These are phyloP conservation scores for Eremothecium coryli DNA, from an alignment of 1,139 yeast genomes.

Conservation along the genomic window DNA sequence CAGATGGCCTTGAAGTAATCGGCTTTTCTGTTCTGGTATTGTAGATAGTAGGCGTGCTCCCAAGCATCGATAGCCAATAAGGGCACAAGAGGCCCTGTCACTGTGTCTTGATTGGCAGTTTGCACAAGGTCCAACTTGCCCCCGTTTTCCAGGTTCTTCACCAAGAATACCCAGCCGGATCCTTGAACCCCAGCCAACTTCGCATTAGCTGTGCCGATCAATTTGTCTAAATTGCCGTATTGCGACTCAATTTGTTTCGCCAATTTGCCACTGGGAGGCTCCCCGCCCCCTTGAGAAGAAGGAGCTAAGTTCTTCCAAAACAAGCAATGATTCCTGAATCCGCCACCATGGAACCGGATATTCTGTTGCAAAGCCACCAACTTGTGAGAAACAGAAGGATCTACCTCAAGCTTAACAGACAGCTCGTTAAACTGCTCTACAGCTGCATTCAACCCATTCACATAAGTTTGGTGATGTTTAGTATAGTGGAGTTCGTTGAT, in stretches of 20 bases:
- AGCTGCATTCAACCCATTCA: conserved; percentile 78
- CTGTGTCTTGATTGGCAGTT: conserved; percentile 86
- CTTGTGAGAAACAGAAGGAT: conserved; percentile 37
- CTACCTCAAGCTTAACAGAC: conserved; percentile 50
- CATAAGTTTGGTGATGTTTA: conserved; percentile 94
- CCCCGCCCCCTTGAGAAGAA: conserved; percentile 73
- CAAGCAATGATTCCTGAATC: conserved; percentile 75
- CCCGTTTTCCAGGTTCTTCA: conserved; percentile 76
- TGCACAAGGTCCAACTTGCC: conserved; percentile 69
- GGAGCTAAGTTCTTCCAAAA: conserved; percentile 95
- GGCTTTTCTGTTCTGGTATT: conserved; percentile 87
- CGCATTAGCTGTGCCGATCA: conserved; percentile 59
- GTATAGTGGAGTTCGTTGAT: conserved; percentile 86
- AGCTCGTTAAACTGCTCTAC: conserved; percentile 73
- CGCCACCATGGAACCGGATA: conserved; percentile 94
- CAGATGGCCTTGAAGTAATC: conserved; percentile 95
- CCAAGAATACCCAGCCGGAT: conserved; percentile 96
- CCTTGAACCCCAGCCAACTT: conserved; percentile 92
- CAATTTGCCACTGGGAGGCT: conserved; percentile 51
- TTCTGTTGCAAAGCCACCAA: conserved; percentile 51
- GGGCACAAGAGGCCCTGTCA: conserved; percentile 63
- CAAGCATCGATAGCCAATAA: conserved; percentile 94
- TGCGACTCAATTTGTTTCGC: conserved; percentile 55
- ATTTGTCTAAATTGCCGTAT: conserved; percentile 70
- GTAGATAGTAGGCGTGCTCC: conserved; percentile 98